Conservation (phyloP, 495 filamentous ascomycete genomes). For the Tuber umbilicatum region DNA sequence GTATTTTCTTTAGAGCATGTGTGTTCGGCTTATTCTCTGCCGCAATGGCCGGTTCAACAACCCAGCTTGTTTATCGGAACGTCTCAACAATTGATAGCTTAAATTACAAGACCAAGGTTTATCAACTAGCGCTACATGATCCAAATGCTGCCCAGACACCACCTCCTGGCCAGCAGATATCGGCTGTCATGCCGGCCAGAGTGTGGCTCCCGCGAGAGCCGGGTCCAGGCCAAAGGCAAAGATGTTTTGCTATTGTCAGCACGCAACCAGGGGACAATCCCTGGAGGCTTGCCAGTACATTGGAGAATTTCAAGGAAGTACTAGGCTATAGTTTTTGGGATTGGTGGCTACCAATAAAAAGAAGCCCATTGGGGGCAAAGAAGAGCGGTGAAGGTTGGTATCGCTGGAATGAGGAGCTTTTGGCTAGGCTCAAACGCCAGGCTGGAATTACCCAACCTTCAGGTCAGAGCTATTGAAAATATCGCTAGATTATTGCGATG, state of each 20-base stretch:
- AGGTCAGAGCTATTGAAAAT: background rate
- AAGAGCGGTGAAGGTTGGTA: constrained; percentile 47
- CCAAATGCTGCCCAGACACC: constrained; percentile 48
- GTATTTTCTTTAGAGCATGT: constrained; percentile 42
- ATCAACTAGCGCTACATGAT: constrained; percentile 70
- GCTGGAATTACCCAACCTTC: constrained; percentile 28
- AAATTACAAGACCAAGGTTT: constrained; percentile 54
- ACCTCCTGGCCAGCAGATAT: constrained; percentile 36
- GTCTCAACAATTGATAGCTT: constrained; percentile 78
- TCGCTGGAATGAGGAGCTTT: constrained; percentile 33
- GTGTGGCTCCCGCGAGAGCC: constrained; percentile 23
- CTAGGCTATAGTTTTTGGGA: constrained; percentile 65
- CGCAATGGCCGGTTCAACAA: constrained; percentile 64
- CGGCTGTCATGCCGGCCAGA: constrained; percentile 46
- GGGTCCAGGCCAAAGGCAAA: constrained; percentile 20
- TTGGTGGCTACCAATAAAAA: constrained; percentile 65
- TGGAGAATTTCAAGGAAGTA: constrained; percentile 64
- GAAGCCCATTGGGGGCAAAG: constrained; percentile 51
- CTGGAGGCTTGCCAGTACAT: constrained; percentile 59
- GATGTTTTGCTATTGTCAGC: constrained; percentile 62
- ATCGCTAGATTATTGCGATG: background rate
- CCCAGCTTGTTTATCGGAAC: constrained; percentile 63
- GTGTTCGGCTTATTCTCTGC: constrained; percentile 71
- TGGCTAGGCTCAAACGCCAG: constrained; percentile 34
- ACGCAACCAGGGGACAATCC: constrained; percentile 71